These are phyloP conservation scores for Saussurea involucrata DNA, from an alignment of 129 eudicot genomes.

Conservation along the genomic window DNA sequence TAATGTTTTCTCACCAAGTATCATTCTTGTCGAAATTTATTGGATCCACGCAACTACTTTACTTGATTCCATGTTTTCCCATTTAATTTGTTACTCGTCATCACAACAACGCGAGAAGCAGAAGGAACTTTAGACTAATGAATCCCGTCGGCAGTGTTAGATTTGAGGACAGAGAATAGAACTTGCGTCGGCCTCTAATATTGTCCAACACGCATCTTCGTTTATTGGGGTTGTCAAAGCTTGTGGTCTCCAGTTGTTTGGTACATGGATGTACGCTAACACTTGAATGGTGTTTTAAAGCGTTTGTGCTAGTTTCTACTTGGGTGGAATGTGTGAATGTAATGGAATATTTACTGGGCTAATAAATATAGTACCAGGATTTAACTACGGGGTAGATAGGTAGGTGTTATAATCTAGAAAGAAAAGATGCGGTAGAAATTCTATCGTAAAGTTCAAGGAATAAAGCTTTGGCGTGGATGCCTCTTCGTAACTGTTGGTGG, in stretches of 20 bases:
- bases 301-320: background rate
- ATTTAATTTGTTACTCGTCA: background rate
- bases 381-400: background rate
- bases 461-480: too few species aligned
- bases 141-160: too few species aligned
- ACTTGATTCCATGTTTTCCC: background rate
- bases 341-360: background rate
- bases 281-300: too few species aligned
- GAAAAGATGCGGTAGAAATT: too few species aligned
- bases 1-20: too few species aligned
- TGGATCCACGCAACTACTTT: background rate
- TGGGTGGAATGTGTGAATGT: background rate
- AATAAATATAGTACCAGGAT: too few species aligned
- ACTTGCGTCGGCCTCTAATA: background rate
- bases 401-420: too few species aligned
- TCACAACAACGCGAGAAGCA: background rate
- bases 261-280: too few species aligned
- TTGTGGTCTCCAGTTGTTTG: constrained; percentile 1
- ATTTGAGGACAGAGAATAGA: too few species aligned
- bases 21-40: too few species aligned
- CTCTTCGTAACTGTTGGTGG: too few species aligned
- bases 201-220: background rate
- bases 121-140: background rate
- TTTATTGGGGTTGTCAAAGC: constrained; percentile 14
- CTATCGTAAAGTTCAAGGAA: too few species aligned